These are phyloP conservation scores for Kluyveromyces wickerhamii DNA, from an alignment of 805 yeast species.

Conservation along the genomic window DNA sequence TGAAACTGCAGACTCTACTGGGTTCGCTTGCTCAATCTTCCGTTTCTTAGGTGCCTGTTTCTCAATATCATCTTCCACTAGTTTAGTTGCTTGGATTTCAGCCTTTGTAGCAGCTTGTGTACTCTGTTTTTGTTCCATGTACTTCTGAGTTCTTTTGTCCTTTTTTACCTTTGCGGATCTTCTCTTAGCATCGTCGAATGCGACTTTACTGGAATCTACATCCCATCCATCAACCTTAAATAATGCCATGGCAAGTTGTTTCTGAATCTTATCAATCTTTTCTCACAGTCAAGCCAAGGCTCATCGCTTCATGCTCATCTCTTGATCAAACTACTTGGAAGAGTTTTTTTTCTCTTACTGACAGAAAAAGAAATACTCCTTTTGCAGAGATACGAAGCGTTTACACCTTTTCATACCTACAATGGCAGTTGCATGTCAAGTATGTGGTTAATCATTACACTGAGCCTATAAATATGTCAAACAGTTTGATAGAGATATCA, in stretches of 20 bases:
- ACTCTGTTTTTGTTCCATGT: conserved; percentile 15
- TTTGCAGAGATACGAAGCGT: no score
- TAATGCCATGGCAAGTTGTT: conserved; percentile 50
- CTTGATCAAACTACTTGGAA: no score
- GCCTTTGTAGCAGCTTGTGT: conserved; percentile 5
- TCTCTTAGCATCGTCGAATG: conserved; percentile 34
- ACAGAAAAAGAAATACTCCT: no score
- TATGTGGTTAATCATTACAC: no score
- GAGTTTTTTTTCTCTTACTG: no score
- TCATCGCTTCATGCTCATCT: no score
- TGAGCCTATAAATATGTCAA: no score
- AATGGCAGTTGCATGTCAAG: no score
- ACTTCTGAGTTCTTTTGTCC: conserved; percentile 15
- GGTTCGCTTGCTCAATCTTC: conserved; percentile 8
- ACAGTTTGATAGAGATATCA: no score
- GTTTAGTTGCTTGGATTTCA: conserved; percentile 5
- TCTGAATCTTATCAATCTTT: no score
- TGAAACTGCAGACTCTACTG: conserved; percentile 12
- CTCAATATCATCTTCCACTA: conserved; percentile 7
- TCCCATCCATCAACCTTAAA: conserved; percentile 84
- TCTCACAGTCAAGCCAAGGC: no score
- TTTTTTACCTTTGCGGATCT: conserved; percentile 21
- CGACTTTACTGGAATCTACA: conserved; percentile 46
- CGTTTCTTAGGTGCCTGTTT: conserved; percentile 7
- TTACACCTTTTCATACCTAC: no score